phyloP scores from a whole-genome alignment of 1,139 yeast species.

The Hansenula sp. region DNA sequence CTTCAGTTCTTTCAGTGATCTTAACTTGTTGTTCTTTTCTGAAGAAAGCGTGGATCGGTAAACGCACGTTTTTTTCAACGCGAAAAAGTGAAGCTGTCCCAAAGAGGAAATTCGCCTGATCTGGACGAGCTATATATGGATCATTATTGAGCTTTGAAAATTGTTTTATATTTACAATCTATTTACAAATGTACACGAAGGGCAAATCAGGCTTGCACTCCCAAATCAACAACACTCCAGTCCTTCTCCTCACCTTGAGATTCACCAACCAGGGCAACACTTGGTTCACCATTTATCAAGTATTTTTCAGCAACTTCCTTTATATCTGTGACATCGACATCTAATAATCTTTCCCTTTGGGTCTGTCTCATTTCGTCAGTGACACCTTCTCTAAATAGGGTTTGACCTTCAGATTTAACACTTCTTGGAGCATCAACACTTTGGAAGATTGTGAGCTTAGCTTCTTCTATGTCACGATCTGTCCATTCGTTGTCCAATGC shows the following conservation, averaged over 20 bases:
- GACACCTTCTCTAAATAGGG: constrained; percentile 62
- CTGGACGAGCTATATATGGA: constrained; percentile 2
- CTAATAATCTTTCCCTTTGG: constrained; percentile 70
- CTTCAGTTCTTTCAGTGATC: no score
- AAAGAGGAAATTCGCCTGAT: background rate
- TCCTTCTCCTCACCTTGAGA: constrained; percentile 8
- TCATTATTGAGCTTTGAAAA: background rate
- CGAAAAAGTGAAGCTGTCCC: background rate
- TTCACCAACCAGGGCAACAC: constrained; percentile 21
- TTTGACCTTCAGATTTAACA: constrained; percentile 72
- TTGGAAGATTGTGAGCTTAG: constrained; percentile 87
- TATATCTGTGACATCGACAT: constrained; percentile 60
- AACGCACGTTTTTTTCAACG: background rate
- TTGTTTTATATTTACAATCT: background rate
- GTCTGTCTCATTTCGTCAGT: constrained; percentile 77
- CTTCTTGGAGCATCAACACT: constrained; percentile 87
- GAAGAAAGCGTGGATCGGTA: constrained; percentile 2
- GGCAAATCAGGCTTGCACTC: background rate
- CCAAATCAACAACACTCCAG: constrained; percentile 19
- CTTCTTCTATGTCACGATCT: constrained; percentile 72
- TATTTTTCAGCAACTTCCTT: constrained; percentile 59
- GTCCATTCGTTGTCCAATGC: constrained; percentile 51
- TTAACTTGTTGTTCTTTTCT: constrained; percentile 7
- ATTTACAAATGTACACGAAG: background rate
- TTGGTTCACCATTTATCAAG: constrained; percentile 27